Base-by-base conservation (phyloP, 345 rosid genomes). In the Citrus australasica region DNA sequence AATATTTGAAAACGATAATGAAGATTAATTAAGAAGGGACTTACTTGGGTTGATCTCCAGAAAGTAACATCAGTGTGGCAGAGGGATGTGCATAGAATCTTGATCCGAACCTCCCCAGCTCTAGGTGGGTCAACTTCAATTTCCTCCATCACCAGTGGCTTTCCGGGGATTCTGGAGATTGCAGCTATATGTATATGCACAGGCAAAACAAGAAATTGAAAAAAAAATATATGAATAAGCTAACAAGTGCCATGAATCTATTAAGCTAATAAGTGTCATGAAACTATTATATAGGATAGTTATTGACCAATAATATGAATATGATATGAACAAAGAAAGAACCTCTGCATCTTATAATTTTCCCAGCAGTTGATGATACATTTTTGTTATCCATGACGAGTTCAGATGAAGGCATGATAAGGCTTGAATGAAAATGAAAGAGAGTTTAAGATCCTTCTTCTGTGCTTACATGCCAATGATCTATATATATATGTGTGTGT, bases 121-220 rank as follows among this genome's bases (percentile, higher is more conserved):
- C 81, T 83, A 4, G 98, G 96, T 55, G 94, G 90, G 37, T 89
- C 91, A n/a, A 93, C 94, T 74, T 83, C 79, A 24, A 93, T 88
- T 70, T 92, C 92, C 79, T 92, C 94, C 1, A 89, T 86, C 68
- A 79, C 83, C 59, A 89, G 84, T 2, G 90, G 73, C 79, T 88
- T 87, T 40, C 89, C 90, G 16, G 88, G 81, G 59, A 51, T 80
- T 82, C 91, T 84, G 80, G 90, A 68, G n/a, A 91, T 56, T 30
- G 93, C 98, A 70, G 94, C 96, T 88, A 86, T 42, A 55, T 65
- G n/a, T 28, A 14, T 10, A 1, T 71, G 14, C 16, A 65, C 27
- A 35, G 30, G 32, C 33, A 42, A 0, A 75, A 22, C 6, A 21
- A 27, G 13, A 38, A 8, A 24, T 42, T 4, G 0, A 69, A 30